Evolutionary conservation across 805 yeast genomes (phyloP), one percentile per base, ranked within the genome.

Genomic region (Pichia occidentalis): DNA sequence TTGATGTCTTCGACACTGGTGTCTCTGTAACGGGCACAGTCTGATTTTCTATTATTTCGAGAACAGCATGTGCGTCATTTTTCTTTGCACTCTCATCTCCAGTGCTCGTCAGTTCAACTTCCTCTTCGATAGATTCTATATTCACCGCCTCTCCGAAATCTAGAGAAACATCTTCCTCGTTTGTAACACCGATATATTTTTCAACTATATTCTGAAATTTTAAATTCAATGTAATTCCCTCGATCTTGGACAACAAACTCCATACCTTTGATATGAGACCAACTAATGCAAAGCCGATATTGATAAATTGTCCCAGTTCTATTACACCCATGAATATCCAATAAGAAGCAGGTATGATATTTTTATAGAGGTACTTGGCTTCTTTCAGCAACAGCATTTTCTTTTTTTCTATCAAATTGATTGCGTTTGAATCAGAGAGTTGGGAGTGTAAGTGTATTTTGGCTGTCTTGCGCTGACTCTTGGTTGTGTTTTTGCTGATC

Each of bases 281-380:
- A 4, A 85, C 51, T 27, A 85, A 56, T 0, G 82, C 73, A 45
- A 86, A 68, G 2, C 95, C 95, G 10, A 86, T 54, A 2, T 79
- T 71, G 6, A 85, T 67, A 51, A 82, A 86, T 52, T 87, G 95
- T 0, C 88, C 95, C 42, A 78, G 66, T 1, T 81, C 77, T 7
- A 86, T 65, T 1, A 86, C 69, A 1, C 78, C 71, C 55, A 80
- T 78, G 50, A 84, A 81, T 10, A 73, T 70, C 41, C 72, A 69
- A 55, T 73, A 80, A 21, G 80, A 73, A 22, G 61, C 60, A 6
- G 69, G 70, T 1, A 76, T 49, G 3, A 65, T 49, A 40, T 65
- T 59, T 16, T 44, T 45, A 24, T 61, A 45, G 31, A 70, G 44
- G 54, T 65, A 63, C 11, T 30, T 34, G 13, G 46, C 32, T 12